Evolutionary conservation across 2,329 filamentous ascomycete genomes (phyloP), one percentile per base, ranked within the genome.

Genomic region (Trichoderma sp.): DNA sequence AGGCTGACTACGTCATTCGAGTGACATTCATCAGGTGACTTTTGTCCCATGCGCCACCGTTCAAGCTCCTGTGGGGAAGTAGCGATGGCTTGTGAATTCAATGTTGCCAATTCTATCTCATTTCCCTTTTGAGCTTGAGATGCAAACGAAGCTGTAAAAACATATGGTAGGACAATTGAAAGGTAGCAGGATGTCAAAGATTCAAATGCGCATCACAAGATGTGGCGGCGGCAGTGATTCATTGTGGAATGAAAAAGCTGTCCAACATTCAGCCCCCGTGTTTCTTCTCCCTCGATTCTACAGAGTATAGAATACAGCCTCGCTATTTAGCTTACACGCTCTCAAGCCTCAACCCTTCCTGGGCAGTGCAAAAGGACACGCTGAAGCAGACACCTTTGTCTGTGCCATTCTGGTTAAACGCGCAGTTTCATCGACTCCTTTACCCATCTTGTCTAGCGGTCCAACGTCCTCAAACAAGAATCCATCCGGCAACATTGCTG

Each of bases 391-490:
- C 4, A 76, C 75, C n/a, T 68, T 76, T 12, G 58, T 39, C 13
- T 72, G 78, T 23, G 83, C 83, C 72, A 84, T 28, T 43, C 74
- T 73, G 39, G 78, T 74, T 15, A 79, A 62, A 0, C 36, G 59
- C 6, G 66, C 73, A 4, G 71, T 81, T 74, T 88, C 84, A 23
- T 85, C 83, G n/a, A 78, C 69, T 0, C 90, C 89, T 74, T 84
- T 84, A 1, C 84, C 85, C 74, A 86, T 82, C 67, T 88, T 85
- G 62, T 81, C 83, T 68, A 79, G 82, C 0, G 92, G 92, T 0
- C 92, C 92, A 20, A 93, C 79, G 63, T 93, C 88, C 23, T 85
- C 82, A 58, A 88, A 85, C 3, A 83, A 74, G 75, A 89, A 91
- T 0, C 87, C 88, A 26, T 85, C 77, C 0, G 86, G 80, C 76